A percentile compares a stretch with the other conserved stretches of the same genome.
phyloP scores from a whole-genome alignment of 805 yeast genomes.

The Priceomyces castillae region DNA sequence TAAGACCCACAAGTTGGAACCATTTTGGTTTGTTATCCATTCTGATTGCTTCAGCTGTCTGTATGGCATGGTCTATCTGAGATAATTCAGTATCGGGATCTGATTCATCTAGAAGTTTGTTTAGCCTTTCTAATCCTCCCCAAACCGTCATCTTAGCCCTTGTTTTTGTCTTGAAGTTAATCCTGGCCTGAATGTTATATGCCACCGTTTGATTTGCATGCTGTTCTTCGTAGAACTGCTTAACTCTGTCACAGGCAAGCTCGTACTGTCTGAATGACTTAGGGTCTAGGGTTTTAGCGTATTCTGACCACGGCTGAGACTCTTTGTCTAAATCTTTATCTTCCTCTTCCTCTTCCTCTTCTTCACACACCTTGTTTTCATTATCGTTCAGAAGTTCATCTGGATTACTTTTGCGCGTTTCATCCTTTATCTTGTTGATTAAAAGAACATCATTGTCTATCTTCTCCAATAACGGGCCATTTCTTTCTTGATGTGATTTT shows the following conservation, averaged over 20 bases:
- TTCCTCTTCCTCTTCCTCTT: background rate
- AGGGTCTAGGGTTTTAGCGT: conserved; percentile 31
- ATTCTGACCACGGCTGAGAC: conserved; percentile 20
- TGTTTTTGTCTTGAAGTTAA: conserved; percentile 65
- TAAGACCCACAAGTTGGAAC: conserved; percentile 72
- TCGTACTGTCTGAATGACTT: conserved; percentile 62
- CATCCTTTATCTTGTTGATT: conserved; percentile 21
- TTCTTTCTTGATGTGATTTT: background rate
- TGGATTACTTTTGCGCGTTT: conserved; percentile 7
- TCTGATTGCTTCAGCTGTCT: conserved; percentile 73
- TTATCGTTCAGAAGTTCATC: background rate
- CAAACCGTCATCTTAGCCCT: conserved; percentile 68
- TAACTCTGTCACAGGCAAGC: conserved; percentile 65
- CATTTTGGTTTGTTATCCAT: conserved; percentile 67
- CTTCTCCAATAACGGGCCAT: conserved; percentile 19
- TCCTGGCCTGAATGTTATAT: conserved; percentile 66
- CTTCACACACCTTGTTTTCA: background rate
- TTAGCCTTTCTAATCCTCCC: conserved; percentile 65
- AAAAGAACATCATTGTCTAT: conserved; percentile 26
- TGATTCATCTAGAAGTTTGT: conserved; percentile 63
- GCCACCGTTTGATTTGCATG: conserved; percentile 71
- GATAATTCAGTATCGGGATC: conserved; percentile 76
- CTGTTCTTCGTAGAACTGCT: conserved; percentile 63
- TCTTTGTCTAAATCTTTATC: conserved; percentile 7
- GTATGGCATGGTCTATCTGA: conserved; percentile 72